These are phyloP conservation scores for Sugiyamaella xylanicola DNA, from an alignment of 1,139 yeast genomes.

Conservation along the genomic window DNA sequence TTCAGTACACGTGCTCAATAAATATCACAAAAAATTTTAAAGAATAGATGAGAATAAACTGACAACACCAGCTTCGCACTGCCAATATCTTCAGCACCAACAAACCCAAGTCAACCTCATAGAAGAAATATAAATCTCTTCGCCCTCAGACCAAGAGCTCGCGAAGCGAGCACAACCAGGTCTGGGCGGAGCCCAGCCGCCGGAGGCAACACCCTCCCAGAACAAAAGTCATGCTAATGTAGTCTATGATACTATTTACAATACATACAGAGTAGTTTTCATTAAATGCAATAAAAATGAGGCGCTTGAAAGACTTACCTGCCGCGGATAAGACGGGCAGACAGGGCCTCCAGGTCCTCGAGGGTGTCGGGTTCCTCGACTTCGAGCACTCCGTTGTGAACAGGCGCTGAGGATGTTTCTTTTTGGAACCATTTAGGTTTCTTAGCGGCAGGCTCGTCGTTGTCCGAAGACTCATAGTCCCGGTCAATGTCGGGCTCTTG, in stretches of 20 bases:
- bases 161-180: neutral
- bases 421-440: constrained; percentile 37
- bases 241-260: constrained; percentile 8
- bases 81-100: neutral
- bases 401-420: constrained; percentile 43
- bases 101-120: neutral
- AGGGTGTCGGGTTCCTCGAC: constrained; percentile 85
- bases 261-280: constrained; percentile 5
- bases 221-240: neutral
- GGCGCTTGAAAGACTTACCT: neutral
- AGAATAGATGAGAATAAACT: too few species aligned
- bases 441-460: constrained; percentile 24
- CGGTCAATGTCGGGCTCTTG: constrained; percentile 20
- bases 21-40: too few species aligned
- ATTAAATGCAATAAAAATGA: constrained; percentile 13
- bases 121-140: too few species aligned
- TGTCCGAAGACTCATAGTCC: constrained; percentile 21
- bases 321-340: constrained; percentile 59
- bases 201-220: neutral
- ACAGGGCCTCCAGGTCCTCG: constrained; percentile 91
- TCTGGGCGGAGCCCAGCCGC: neutral
- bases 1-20: too few species aligned
- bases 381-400: constrained; percentile 54
- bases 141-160: neutral
- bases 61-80: too few species aligned